phyloP scores from a whole-genome alignment of 2,329 filamentous ascomycete species.

The Xylaria sp. region DNA sequence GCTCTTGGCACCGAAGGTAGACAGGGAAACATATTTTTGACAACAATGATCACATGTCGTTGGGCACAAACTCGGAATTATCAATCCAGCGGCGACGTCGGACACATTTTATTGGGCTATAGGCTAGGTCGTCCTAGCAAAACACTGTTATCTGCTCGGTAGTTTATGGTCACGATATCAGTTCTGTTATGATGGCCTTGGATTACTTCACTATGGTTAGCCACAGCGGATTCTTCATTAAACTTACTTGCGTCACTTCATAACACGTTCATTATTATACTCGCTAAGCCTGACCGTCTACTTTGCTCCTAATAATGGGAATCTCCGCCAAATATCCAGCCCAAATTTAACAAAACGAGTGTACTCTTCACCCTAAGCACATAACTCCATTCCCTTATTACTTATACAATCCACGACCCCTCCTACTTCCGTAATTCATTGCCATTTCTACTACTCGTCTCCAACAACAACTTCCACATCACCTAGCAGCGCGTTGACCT shows the following conservation, averaged over 20 bases:
- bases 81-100: neutral
- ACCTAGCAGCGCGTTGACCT: slow-evolving; percentile 50
- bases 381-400: neutral
- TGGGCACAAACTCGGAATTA: neutral
- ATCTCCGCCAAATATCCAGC: neutral
- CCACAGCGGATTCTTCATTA: neutral
- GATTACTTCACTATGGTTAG: neutral
- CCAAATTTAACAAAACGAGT: slow-evolving; percentile 6
- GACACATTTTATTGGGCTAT: neutral
- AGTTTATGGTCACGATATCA: neutral
- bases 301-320: neutral
- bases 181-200: neutral
- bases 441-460: slow-evolving; percentile 21
- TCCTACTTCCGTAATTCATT: neutral
- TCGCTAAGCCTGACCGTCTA: neutral
- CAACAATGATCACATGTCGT: neutral
- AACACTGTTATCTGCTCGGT: neutral
- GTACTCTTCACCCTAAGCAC: slow-evolving; percentile 9
- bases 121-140: neutral
- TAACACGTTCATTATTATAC: slow-evolving; percentile 4
- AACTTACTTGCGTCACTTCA: neutral
- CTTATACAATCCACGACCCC: no score
- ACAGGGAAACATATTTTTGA: neutral
- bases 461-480: slow-evolving; percentile 46
- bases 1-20: no score